phyloP scores from a whole-genome alignment of 148 eudicot genomes.

The Persicaria maculosa region DNA sequence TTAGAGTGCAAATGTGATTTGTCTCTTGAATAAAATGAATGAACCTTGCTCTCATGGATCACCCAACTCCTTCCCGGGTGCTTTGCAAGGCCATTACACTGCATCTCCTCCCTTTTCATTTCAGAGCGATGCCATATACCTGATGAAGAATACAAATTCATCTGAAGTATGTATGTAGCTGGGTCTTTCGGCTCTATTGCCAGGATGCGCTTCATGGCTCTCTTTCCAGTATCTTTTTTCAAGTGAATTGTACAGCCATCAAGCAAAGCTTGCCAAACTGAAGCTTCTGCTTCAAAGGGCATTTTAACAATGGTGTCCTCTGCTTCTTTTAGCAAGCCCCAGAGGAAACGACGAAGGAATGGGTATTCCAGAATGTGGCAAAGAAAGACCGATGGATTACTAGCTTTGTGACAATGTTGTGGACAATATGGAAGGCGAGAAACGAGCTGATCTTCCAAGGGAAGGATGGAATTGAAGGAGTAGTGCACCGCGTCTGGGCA shows the following conservation, averaged over 20 bases:
- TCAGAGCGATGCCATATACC: slow-evolving; percentile 90
- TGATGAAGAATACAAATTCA: slow-evolving; percentile 78
- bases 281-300: slow-evolving; percentile 53
- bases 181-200: slow-evolving; percentile 58
- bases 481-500: too few species aligned
- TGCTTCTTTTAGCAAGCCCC: slow-evolving; percentile 41
- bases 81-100: slow-evolving; percentile 51
- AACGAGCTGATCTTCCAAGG: too few species aligned
- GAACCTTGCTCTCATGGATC: slow-evolving; percentile 45
- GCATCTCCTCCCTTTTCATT: slow-evolving; percentile 59
- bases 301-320: slow-evolving; percentile 46
- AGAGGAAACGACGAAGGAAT: too few species aligned
- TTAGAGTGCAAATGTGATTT: slow-evolving; percentile 51
- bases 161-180: slow-evolving; percentile 53
- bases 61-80: slow-evolving; percentile 74
- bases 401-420: too few species aligned
- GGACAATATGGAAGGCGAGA: too few species aligned
- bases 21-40: slow-evolving; percentile 75
- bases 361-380: too few species aligned
- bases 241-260: slow-evolving; percentile 43
- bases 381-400: too few species aligned
- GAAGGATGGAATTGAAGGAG: too few species aligned
- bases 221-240: slow-evolving; percentile 37
- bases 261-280: slow-evolving; percentile 79
- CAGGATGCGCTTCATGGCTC: slow-evolving; percentile 56